These are phyloP conservation scores for Boletus huronensis DNA, from an alignment of 768 basidiomycete genomes.

Conservation along the genomic window DNA sequence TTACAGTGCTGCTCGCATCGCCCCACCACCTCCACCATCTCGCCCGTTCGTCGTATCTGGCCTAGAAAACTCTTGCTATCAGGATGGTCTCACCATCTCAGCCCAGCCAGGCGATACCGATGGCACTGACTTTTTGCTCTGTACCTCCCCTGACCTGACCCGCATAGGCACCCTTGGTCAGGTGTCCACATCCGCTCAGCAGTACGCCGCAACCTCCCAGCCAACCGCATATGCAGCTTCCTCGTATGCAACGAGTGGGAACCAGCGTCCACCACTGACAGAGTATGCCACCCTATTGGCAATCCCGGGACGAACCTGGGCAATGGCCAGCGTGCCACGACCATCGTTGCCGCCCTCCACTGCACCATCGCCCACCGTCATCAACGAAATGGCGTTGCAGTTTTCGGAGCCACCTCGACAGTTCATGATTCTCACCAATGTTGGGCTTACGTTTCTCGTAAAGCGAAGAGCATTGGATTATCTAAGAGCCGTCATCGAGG, in stretches of 20 bases:
- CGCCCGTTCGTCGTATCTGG: constrained; percentile 58
- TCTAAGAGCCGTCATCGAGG: constrained; percentile 76
- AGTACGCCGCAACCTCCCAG: constrained; percentile 33
- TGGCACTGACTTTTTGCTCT: constrained; percentile 70
- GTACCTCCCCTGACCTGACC: constrained; percentile 72
- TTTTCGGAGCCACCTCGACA: constrained; percentile 70
- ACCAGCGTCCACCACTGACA: constrained; percentile 60
- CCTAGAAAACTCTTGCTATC: constrained; percentile 63
- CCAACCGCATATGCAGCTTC: constrained; percentile 38
- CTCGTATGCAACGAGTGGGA: constrained; percentile 38
- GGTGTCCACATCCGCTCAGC: constrained; percentile 43
- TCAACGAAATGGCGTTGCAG: constrained; percentile 81
- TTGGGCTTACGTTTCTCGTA: constrained; percentile 74
- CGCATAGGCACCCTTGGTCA: constrained; percentile 69
- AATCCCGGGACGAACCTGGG: constrained; percentile 83
- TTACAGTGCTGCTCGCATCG: constrained; percentile 47
- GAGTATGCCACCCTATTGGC: constrained; percentile 77
- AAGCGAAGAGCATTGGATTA: constrained; percentile 86
- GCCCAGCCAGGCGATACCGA: constrained; percentile 75
- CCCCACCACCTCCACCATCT: constrained; percentile 42
- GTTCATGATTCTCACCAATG: constrained; percentile 87
- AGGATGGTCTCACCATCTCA: constrained; percentile 62
- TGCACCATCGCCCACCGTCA: constrained; percentile 49
- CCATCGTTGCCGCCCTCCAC: constrained; percentile 32
- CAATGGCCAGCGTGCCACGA: constrained; percentile 58